Evolutionary conservation across 2,329 filamentous ascomycete species (phyloP), one percentile per base, ranked within the genome.

Genomic region (Pseudogymnoascus sp.): DNA sequence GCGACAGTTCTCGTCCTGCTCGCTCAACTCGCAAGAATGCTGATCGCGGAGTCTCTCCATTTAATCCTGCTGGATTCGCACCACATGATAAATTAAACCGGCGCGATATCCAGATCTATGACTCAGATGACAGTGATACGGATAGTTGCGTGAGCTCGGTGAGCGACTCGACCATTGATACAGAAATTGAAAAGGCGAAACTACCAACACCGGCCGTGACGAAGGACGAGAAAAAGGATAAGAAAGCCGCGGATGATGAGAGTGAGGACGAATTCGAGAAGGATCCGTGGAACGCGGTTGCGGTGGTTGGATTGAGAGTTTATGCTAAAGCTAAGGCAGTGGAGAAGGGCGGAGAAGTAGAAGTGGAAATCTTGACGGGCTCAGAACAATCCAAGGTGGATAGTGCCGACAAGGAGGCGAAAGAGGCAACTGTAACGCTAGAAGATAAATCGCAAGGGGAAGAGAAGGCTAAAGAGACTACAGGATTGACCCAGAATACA

Each of bases 281-380:
- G 21, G 77, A 81, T 21, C 79, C 81, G 1, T 86, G 83, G 83
- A 85, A 85, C 67, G 82, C 83, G 3, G 77, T 85, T 48, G 80
- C 77, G 58, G 79, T 85, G 15, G 77, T 86, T 0, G 82, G 83
- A 0, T 72, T 86, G 58, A 77, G 82, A 3, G 79, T 86, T 5
- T 86, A 85, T 69, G 77, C 79, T 67, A 81, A 80, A 65, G 74
- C 72, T 0, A 64, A 68, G 0, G 69, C 68, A 13, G 68, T 65
- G 7, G 69, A 66, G 66, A 0, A 65, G 69, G 21, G 52, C 21
- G 19, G 57, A 57, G 3, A 33, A 56, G 39, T 33, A 15, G 52
- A 57, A 34, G 64, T 67, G 13, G 64, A 65, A 10, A 57, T 55
- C 19, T 39, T n/a, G 23, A 35, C 28, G 30, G 62, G 57, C 61